Evolutionary conservation across 352 stramenopile species (phyloP).

Genomic region (Globisporangium alternatum): DNA sequence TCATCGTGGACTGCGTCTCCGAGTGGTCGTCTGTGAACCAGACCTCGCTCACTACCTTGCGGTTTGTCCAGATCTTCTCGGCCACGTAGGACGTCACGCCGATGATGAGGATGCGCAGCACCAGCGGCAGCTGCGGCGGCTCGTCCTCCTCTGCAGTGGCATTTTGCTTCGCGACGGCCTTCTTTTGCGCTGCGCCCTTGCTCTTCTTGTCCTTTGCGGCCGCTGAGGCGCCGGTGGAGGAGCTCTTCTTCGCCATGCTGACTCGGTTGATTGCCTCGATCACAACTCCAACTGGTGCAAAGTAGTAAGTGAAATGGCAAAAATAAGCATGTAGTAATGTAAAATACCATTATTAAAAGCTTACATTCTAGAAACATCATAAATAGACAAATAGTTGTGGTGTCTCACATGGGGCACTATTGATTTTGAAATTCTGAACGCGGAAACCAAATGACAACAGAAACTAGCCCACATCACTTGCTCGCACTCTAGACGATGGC

Average conservation of each 20-base stretch:
- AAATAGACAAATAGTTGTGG: not conserved
- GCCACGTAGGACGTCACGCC: conserved; percentile 66
- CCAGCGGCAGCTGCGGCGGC: conserved; percentile 38
- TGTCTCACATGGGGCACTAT: conserved; percentile 4
- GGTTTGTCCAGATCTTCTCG: conserved; percentile 81
- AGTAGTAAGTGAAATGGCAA: not conserved
- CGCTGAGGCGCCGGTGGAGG: not conserved
- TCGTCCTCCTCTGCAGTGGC: conserved; percentile 17
- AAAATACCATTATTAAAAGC: too few relatives aligned
- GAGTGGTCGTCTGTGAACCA: conserved; percentile 69
- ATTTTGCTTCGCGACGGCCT: not conserved
- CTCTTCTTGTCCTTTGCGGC: conserved; percentile 12
- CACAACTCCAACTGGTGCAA: not conserved
- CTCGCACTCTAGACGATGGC: conserved; percentile 6
- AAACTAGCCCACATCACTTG: not conserved
- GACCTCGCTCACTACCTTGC: conserved; percentile 47
- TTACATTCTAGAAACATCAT: not conserved
- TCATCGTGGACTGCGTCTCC: conserved; percentile 51
- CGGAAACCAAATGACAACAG: not conserved
- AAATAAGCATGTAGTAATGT: not conserved
- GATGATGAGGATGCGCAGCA: conserved; percentile 59
- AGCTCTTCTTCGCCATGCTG: conserved; percentile 15
- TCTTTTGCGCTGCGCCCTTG: not conserved
- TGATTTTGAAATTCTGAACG: conserved; percentile 9
- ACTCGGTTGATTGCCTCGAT: not conserved